A percentile compares a stretch with the other conserved stretches of the same genome.
phyloP scores from a whole-genome alignment of 2,329 filamentous ascomycete species.

The Stromatinia cepivora region DNA sequence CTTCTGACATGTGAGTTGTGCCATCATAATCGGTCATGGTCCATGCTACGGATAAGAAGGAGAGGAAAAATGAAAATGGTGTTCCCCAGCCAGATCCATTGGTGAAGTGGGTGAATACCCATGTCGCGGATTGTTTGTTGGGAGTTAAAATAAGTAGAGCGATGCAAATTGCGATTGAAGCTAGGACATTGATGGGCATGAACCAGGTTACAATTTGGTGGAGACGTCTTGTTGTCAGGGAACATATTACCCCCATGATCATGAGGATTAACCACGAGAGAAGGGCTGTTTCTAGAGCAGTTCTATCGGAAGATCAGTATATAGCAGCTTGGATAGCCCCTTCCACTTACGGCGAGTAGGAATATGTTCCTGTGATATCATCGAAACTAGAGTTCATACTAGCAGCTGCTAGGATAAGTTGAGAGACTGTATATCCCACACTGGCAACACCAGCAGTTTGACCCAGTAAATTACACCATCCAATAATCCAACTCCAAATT shows the following conservation, averaged over 20 bases:
- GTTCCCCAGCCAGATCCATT: conserved; percentile 64
- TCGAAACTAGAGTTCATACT: conserved; percentile 60
- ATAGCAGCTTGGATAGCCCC: too few relatives aligned
- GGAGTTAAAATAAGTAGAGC: conserved; percentile 58
- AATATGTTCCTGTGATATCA: conserved; percentile 45
- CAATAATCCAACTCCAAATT: conserved; percentile 64
- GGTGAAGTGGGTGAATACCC: conserved; percentile 61
- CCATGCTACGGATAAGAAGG: conserved; percentile 57
- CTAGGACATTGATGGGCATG: conserved; percentile 62
- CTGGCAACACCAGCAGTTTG: conserved; percentile 64
- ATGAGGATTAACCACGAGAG: conserved; percentile 57
- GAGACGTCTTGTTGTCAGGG: conserved; percentile 58
- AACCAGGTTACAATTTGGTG: conserved; percentile 64
- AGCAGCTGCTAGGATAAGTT: conserved; percentile 61
- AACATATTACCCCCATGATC: conserved; percentile 58
- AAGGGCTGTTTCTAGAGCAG: conserved; percentile 57
- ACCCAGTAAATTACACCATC: conserved; percentile 67
- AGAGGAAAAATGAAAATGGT: conserved; percentile 59
- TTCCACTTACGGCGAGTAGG: conserved; percentile 55
- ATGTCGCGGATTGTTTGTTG: conserved; percentile 57
- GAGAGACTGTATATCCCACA: conserved; percentile 61
- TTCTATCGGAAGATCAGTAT: too few relatives aligned
- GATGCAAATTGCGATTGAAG: conserved; percentile 60
- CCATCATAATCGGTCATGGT: conserved; percentile 71
- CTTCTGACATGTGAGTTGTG: conserved; percentile 68